Base-by-base conservation (phyloP, 2,329 filamentous ascomycete species). In the Cercospora nicotianae region DNA sequence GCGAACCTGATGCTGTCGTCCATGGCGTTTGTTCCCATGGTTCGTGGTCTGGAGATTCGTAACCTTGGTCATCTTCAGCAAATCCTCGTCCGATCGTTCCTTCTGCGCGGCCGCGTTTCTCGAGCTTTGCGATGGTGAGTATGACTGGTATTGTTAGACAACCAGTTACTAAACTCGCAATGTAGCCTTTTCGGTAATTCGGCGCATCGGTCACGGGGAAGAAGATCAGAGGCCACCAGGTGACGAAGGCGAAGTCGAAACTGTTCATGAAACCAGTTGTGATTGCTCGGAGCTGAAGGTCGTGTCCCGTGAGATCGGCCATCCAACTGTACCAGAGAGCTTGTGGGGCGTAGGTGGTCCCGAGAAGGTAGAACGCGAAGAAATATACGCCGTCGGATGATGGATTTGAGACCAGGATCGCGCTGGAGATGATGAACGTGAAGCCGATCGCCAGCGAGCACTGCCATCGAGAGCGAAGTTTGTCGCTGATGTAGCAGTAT, bases 311-410 rank as follows among this genome's bases (percentile, higher is more conserved):
- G 7, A 83, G 72, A 63, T 83, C 81, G 0, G 81, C 81, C 80
- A 83, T 82, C 81, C 81, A 83, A 0, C 80, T 79, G 69, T 83
- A 83, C 81, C 81, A 83, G 18, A 83, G 73, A 4, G 81, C 81
- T 65, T 83, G 81, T 0, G 81, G 81, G 1, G 81, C 81, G 63
- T 80, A 83, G 0, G 80, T 82, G 0, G 81, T 82, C 3, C 81
- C 81, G 2, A 83, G 76, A 0, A 82, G 70, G 69, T 82, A 83
- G 67, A 82, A 83, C 6, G 81, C 81, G 55, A 82, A 79, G 64
- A 83, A 83, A 65, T 81, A 78, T 33, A 76, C 80, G 0, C 77
- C 77, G 45, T 80, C 77, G 6, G 64, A 67, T 5, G 69, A 65
- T 1, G 79, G 78, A 12, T 77, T 70, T 5, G 79, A 75, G 23